Evolutionary conservation across 2,329 filamentous ascomycete species (phyloP).

Genomic region (Amphichorda felina): DNA sequence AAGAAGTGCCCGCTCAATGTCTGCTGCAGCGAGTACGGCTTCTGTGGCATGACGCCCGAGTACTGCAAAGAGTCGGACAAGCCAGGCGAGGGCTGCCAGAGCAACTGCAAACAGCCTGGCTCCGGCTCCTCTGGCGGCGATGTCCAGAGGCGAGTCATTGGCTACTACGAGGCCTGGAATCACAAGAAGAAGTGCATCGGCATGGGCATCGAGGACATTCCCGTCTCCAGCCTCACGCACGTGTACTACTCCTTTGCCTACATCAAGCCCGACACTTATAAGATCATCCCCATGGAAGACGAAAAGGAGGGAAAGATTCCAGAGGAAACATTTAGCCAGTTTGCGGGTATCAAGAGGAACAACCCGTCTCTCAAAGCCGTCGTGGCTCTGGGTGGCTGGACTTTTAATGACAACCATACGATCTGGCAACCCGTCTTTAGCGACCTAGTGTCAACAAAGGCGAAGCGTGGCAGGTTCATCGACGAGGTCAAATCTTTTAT

Average conservation of each 20-base stretch:
- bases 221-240: slow-evolving; percentile 14
- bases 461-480: slow-evolving; percentile 13
- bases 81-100: slow-evolving; percentile 6
- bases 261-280: slow-evolving; percentile 18
- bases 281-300: slow-evolving; percentile 15
- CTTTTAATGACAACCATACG: slow-evolving; percentile 19
- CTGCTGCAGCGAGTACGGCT: slow-evolving; percentile 17
- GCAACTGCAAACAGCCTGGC: slow-evolving; percentile 6
- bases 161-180: slow-evolving; percentile 11
- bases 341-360: slow-evolving; percentile 15
- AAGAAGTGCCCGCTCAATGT: slow-evolving; percentile 23
- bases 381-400: slow-evolving; percentile 8
- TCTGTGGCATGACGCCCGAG: slow-evolving; percentile 15
- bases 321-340: slow-evolving; percentile 5
- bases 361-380: slow-evolving; percentile 15
- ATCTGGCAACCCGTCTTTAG: slow-evolving; percentile 7
- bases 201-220: slow-evolving; percentile 12
- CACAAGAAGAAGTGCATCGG: slow-evolving; percentile 7
- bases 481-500: slow-evolving; percentile 20
- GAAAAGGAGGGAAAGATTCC: not conserved
- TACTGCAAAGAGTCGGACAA: slow-evolving; percentile 11
- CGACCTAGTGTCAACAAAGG: slow-evolving; percentile 11
- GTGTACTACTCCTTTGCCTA: slow-evolving; percentile 21
- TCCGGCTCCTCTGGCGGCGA: slow-evolving; percentile 5
- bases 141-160: slow-evolving; percentile 12